Base-by-base conservation (phyloP, 1,284 basidiomycete genomes). In the Clitocybe nebularis region DNA sequence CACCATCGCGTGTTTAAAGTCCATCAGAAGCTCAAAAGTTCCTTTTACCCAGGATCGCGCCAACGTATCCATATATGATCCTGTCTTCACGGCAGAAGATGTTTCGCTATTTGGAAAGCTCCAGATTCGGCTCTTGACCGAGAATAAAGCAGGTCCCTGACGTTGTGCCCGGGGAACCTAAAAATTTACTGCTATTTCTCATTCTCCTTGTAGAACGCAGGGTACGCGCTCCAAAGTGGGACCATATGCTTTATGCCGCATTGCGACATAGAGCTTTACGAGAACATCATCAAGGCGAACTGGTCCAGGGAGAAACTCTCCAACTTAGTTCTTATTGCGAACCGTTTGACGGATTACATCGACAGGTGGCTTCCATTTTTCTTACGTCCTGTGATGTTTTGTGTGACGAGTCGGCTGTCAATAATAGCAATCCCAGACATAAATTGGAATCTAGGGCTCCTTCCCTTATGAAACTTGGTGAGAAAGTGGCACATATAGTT, bases 181-280 rank as follows among this genome's bases (percentile, higher is more conserved):
- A n/a, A n/a, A 30, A 41, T 25, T 46, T 36, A 35, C 39, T 39
- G 11, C 10, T 44, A 13, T 25, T 35, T 9, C 23, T 22, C 19
- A 19, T 16, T 19, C 25, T 42, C 44, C 37, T 40, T 40, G 32
- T 49, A 74, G 71, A 62, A 66, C 36, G 62, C 59, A 40, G 56
- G 55, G 33, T 63, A 74, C 49, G 48, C 57, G 9, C 38, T 72
- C 20, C 44, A 63, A 33, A 65, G 57, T 21, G 75, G 77, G 47
- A 85, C 81, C 36, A 66, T 88, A 43, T 67, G 79, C 41, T 86
- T 77, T 63, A 86, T 87, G 84, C 85, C 84, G 22, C 84, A 88
- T 57, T 88, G 85, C 56, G 83, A 85, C 56, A 55, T 81, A 56
- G 68, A 71, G 44, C 67, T 88, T 19, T 86, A 87, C 61, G 82